Evolutionary conservation across 768 basidiomycete species (phyloP), one percentile per base, ranked within the genome.

Genomic region (Russula olivacea): DNA sequence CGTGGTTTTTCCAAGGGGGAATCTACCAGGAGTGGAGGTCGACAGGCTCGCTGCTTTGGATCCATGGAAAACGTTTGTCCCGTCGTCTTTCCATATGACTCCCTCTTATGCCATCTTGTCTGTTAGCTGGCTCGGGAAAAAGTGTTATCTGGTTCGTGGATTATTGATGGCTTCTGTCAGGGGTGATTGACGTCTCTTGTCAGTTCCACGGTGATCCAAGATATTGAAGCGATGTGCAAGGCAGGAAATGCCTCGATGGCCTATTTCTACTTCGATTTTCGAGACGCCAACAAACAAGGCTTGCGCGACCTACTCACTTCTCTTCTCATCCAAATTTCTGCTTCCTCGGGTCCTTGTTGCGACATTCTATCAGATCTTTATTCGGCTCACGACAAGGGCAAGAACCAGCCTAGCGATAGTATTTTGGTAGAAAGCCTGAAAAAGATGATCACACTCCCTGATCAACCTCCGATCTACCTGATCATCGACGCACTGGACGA

Each of bases 401-500:
- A 19, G 15, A 17, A 12, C 9, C 28, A n/a, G 3, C 61, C 55
- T 19, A 50, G 48, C 17, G 55, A 40, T 17, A n/a, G 11, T 12
- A n/a, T 1, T 4, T 40, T 62, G 48, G n/a, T 9, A 2, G 4
- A 32, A 14, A 50, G 48, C 23, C 25, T 62, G 19, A 49, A 62
- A 21, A 6, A 57, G 15, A 62, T 62, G 47, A 32, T 62, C 40
- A 21, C 28, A 12, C 23, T 50, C 47, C 19, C 54, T 0, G 36
- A 21, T 19, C 28, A 32, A 45, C 11, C 15, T 25, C 52, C 36
- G 6, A 45, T 54, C 23, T 61, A 61, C 47, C 36, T 61, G 15
- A 55, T 56, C 25, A 5, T 58, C 6, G 61, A 62, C 23, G 61
- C 55, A 1, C 28, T 62, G 12, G 61, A 62, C 15, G 61, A 62